Evolutionary conservation across 1,284 basidiomycete genomes (phyloP), one percentile per base, ranked within the genome.

Genomic region (Cutaneotrichosporon cavernicola): DNA sequence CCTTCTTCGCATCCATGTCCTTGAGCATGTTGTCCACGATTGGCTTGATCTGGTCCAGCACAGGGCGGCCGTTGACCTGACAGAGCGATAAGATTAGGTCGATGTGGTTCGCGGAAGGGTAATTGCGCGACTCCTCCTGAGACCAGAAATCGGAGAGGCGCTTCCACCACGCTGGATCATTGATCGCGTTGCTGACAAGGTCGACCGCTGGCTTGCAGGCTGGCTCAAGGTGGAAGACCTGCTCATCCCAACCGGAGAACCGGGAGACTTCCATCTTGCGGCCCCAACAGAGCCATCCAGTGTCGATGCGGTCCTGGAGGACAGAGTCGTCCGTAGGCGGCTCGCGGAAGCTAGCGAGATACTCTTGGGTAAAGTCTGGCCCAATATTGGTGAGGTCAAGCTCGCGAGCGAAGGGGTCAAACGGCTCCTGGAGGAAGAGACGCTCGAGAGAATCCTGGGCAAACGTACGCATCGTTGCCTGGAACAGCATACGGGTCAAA

Each of bases 231-330:
- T 76, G 64, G 65, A 88, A 84, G 1, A 85, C 78, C 16, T 83
- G 78, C n/a, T 82, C 81, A 47, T 83, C 83, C 60, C 82, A 85
- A 8, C 80, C 72, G 71, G 84, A 73, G 66, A 83, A 72, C 5
- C 78, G 77, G 73, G 94, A 92, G 36, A 86, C 91, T 73, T 89
- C 88, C 63, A 93, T 83, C 46, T 82, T 83, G 56, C 86, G 81
- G 40, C 87, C 84, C 93, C 95, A 97, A 1, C 88, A 83, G 58
- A 98, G 81, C 85, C 96, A 97, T 1, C 95, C 96, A 1, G 89
- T 90, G 56, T 84, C 81, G 26, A 89, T 82, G 76, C 93, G 91
- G 82, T 98, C 96, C 63, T 77, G 70, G n/a, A 82, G 70, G 30
- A 76, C 64, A 0, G 74, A 75, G 50, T 79, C 76, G 34, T 77